Conservation (phyloP, 495 filamentous ascomycete genomes). For the Neurospora sp. region DNA sequence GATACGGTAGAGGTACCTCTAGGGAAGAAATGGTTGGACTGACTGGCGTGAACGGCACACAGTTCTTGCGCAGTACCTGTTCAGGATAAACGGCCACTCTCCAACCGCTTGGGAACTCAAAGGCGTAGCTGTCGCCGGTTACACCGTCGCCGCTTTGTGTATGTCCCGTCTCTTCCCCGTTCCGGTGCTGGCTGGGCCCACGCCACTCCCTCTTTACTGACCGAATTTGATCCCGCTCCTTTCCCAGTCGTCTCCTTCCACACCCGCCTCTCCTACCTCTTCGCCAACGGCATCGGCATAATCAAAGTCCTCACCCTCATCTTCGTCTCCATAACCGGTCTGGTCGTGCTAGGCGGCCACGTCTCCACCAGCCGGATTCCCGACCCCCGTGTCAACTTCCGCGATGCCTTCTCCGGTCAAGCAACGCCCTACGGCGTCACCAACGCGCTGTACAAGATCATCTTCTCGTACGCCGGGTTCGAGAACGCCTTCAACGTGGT, state of each 20-base stretch:
- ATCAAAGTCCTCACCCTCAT: conserved; percentile 47
- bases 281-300: conserved; percentile 47
- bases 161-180: neutral
- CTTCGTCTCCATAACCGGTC: conserved; percentile 49
- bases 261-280: conserved; percentile 43
- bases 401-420: conserved; percentile 44
- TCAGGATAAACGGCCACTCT: conserved; percentile 34
- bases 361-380: conserved; percentile 31
- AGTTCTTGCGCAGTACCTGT: conserved; percentile 46
- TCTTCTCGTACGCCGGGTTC: conserved; percentile 55
- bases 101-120: conserved; percentile 50
- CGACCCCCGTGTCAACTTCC: conserved; percentile 48
- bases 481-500: conserved; percentile 55
- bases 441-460: conserved; percentile 50
- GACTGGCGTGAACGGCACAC: neutral
- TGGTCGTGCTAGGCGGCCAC: conserved; percentile 52
- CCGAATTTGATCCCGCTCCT: neutral
- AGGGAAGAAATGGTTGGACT: too few relatives aligned
- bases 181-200: neutral
- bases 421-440: conserved; percentile 40
- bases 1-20: neutral
- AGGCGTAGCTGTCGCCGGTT: conserved; percentile 51
- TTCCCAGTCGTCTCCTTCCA: conserved; percentile 39
- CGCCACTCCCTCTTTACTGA: neutral
- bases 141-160: conserved; percentile 45